Evolutionary conservation across 129 eudicot species (phyloP), one percentile per base, ranked within the genome.

Genomic region (Oenanthe sinensis): DNA sequence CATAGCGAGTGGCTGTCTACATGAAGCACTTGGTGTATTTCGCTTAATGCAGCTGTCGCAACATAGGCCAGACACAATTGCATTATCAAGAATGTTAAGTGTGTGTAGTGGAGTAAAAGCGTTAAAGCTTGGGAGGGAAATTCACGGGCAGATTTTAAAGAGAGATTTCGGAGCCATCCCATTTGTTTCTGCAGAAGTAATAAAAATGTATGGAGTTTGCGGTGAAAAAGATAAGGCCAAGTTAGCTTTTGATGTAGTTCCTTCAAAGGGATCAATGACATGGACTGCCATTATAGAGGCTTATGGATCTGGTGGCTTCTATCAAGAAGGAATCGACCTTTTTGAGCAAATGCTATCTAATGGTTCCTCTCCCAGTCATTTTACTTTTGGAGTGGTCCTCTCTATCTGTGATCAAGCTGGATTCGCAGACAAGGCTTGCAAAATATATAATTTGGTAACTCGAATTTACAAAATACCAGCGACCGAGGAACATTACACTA

Each of bases 211-310:
- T 79, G 93, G 91, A 33, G 79, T 48, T 12, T 91, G 92, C 74
- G 93, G 91, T 69, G 86, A 77, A 65, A 81, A 82, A 65, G 44
- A 67, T 4, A 93, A 85, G 46, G 92, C 92, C 11, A 82, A 86
- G 81, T 58, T 77, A 85, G 87, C 82, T 76, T 90, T 93, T 75
- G 85, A 87, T 72, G 72, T 75, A 77, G 40, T 86, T 60, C 84
- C 83, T 4, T 84, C 84, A 19, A 88, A 89, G 82, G 96, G 96
- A 26, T 82, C 89, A 5, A 89, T 89, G 87, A 84, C 92, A 8
- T 90, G 93, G 94, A 93, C 98, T 0, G 85, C 98, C 9, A 82
- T 93, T 39, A 88, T 93, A 37, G 97, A 87, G 81, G 93, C 95
- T 71, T 88, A 87, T 58, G 85, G 97, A 26, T 85, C 77, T 70